These are phyloP conservation scores for Excoecaria cochinchinensis DNA, from an alignment of 345 rosid species.

Conservation along the genomic window DNA sequence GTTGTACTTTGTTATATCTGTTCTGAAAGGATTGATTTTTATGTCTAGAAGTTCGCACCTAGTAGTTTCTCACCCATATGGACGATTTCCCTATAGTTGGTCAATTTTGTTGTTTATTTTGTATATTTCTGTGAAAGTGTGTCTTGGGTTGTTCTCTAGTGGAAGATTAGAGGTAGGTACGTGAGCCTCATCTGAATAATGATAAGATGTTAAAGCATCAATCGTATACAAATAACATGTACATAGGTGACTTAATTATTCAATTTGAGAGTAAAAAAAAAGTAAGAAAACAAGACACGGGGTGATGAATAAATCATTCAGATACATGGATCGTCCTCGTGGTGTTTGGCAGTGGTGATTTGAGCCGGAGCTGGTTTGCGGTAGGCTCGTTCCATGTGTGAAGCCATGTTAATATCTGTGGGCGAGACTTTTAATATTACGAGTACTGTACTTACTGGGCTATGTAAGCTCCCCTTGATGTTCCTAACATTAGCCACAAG, in stretches of 20 bases:
- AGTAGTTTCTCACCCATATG: background rate
- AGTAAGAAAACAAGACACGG: background rate
- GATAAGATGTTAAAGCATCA: too few species aligned
- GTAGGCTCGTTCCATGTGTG: slow-evolving; percentile 38
- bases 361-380: slow-evolving; percentile 28
- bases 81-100: background rate
- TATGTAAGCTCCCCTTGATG: too few species aligned
- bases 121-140: background rate
- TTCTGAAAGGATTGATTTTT: background rate
- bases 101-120: background rate
- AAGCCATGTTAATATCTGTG: too few species aligned
- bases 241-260: too few species aligned
- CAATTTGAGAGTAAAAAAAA: too few species aligned
- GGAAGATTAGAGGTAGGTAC: too few species aligned
- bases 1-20: background rate
- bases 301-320: background rate
- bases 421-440: too few species aligned
- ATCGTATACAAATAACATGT: too few species aligned
- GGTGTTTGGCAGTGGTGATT: background rate
- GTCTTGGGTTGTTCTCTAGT: background rate
- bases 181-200: too few species aligned
- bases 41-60: background rate
- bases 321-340: background rate
- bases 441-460: too few species aligned
- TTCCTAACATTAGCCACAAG: too few species aligned